Evolutionary conservation across 495 filamentous ascomycete genomes (phyloP), one percentile per base, ranked within the genome.

Genomic region (Pyrenopolyporus hunteri): DNA sequence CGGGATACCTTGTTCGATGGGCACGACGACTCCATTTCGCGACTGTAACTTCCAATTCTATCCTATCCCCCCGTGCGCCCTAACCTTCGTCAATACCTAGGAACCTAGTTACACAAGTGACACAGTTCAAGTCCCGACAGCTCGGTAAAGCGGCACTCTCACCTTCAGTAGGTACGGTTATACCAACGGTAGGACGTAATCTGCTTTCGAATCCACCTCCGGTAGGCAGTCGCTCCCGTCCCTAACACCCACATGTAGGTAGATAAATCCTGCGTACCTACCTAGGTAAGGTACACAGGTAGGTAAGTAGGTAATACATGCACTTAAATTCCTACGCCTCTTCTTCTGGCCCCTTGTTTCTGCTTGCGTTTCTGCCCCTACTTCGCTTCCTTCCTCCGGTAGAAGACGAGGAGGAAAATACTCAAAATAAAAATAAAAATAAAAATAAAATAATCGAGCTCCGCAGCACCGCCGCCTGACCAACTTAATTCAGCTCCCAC

Each of bases 71-170:
- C 17, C 9, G 25, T 44, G 7, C 22, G 9, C 22, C 25, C 22
- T 44, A 26, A 20, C 16, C 37, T 36, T 36, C 1, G 4, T 36
- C 32, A 36, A 40, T 22, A 11, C 37, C 7, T 39, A 16, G 35
- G 35, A 40, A 40, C 17, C 16, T 40, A 44, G 17, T 4, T 10
- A 22, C 22, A 26, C 11, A 28, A 44, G 40, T 28, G 20, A 44
- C 22, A 11, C 22, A 35, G 19, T 28, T 49, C 20, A 33, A 20
- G 55, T 48, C 47, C 60, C 33, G 16, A 47, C 23, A 32, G 46
- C 40, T 57, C 60, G 60, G 60, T 64, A 64, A 64, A 64, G 4
- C 60, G 44, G 60, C 60, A 51, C 42, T 13, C 31, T 8, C 32
- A 8, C 22, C 53, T 46, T 54, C 33, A 36, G 13, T 54, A n/a